Percentiles rank a stretch among this genome's conserved stretches.
These are phyloP conservation scores for Astrothelium subdiscretum DNA, from an alignment of 495 filamentous ascomycete genomes.

Conservation along the genomic window DNA sequence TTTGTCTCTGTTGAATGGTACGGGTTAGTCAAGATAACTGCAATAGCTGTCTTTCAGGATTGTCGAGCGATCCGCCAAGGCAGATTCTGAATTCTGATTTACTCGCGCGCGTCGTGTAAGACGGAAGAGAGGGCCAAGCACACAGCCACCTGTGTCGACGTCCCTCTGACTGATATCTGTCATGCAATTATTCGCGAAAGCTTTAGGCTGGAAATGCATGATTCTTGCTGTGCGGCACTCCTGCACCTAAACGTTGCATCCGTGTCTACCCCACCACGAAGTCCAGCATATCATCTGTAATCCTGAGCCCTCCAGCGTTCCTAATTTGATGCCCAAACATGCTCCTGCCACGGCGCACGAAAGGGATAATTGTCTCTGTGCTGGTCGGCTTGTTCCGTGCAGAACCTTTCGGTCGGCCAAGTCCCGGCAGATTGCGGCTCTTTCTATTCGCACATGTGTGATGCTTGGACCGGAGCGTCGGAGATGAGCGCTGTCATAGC, in stretches of 20 bases:
- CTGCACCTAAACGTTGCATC: too few relatives aligned
- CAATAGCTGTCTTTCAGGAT: too few relatives aligned
- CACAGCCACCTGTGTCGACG: too few relatives aligned
- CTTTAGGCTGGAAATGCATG: background rate
- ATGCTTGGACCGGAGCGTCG: background rate
- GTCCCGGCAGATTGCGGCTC: background rate
- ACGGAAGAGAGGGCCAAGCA: background rate
- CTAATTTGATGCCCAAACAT: too few relatives aligned
- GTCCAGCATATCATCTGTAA: too few relatives aligned
- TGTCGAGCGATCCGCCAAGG: slow-evolving; percentile 1
- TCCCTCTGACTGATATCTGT: background rate
- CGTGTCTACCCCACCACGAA: too few relatives aligned
- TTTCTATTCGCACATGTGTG: background rate
- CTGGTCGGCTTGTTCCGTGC: background rate
- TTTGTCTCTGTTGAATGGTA: too few relatives aligned
- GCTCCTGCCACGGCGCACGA: too few relatives aligned
- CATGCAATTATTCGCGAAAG: background rate
- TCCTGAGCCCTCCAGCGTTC: too few relatives aligned
- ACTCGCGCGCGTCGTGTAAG: background rate
- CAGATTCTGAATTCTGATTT: background rate
- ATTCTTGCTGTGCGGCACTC: background rate
- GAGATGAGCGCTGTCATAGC: background rate
- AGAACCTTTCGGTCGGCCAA: background rate
- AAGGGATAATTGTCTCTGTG: too few relatives aligned
- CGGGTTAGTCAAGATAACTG: background rate